Percentiles rank a stretch among this genome's conserved stretches.
Conservation (phyloP, 2,329 filamentous ascomycete species). For the Paradendryphiella salina region DNA sequence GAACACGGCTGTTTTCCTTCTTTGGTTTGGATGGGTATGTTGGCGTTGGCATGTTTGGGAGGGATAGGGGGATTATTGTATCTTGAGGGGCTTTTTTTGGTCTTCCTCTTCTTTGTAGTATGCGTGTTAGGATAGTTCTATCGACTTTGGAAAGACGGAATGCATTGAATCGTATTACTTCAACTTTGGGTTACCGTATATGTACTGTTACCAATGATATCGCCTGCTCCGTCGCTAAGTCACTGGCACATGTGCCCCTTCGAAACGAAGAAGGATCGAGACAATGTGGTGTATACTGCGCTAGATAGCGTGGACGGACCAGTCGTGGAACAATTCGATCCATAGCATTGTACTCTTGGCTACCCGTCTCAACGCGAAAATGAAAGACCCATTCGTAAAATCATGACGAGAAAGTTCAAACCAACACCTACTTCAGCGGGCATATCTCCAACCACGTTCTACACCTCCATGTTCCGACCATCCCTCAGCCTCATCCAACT, state of each 20-base stretch:
- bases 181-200: neutral
- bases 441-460: conserved; percentile 36
- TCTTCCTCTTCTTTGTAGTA: neutral
- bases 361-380: too few species aligned
- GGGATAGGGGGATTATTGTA: neutral
- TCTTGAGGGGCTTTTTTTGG: conserved; percentile 3
- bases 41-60: conserved; percentile 20
- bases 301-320: too few species aligned
- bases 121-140: conserved; percentile 20
- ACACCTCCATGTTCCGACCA: conserved; percentile 33
- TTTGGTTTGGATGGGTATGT: conserved; percentile 9
- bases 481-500: conserved; percentile 32
- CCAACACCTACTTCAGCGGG: conserved; percentile 20
- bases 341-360: too few species aligned
- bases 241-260: too few species aligned
- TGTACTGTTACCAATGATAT: neutral
- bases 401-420: neutral
- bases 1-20: conserved; percentile 8
- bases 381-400: neutral
- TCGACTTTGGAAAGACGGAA: conserved; percentile 7
- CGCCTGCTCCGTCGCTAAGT: too few species aligned
- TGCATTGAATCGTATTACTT: neutral
- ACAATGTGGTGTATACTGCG: too few species aligned
- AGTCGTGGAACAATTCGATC: too few species aligned
- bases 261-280: too few species aligned